Base-by-base conservation (phyloP, 192 early-diverging fungal genomes). In the Pilaira anomala region DNA sequence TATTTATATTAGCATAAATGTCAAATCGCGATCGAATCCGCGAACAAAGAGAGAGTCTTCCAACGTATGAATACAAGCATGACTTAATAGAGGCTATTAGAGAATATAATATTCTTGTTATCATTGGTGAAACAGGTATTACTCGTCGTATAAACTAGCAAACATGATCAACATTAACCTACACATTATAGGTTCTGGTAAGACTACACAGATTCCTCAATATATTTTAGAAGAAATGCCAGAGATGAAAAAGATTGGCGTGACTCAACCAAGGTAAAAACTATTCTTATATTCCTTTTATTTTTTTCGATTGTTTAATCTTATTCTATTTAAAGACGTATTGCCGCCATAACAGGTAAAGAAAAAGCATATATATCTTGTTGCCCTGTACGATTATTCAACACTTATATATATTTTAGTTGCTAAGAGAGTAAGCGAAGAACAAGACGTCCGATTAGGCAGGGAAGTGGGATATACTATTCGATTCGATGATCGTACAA, bases 341-440 rank as follows among this genome's bases (percentile, higher is more conserved):
- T 95, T 56, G 91, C 91, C 0, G 91, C 90, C 12, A 89, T 92
- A 16, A 88, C 93, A 9, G 71, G 71, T 72, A 72, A 53, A 42
- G 19, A 26, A 22, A 25, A 1, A n/a, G 12, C 7, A 48, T 48
- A 48, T 14, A 52, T 25, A 52, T 52, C 6, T 7, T 21, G 12
- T 22, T n/a, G 11, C 21, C 11, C 6, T 13, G 22, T 21, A 50
- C 3, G 28, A 25, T 58, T n/a, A 41, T 58, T 40, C n/a, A n/a
- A n/a, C n/a, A 46, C 29, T 8, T 51, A 52, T 13, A 13, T 26
- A 1, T 24, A 22, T 30, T 46, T 14, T 45, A 72, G 95, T 97
- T 7, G 93, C 95, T 28, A 97, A 92, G 73, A 93, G 97, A 39
- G 97, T 98, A 8, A 89, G 90, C 41, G 94, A 97, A 69, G 97